phyloP scores from a whole-genome alignment of 306 rosid species.

The Dryas drummondii region DNA sequence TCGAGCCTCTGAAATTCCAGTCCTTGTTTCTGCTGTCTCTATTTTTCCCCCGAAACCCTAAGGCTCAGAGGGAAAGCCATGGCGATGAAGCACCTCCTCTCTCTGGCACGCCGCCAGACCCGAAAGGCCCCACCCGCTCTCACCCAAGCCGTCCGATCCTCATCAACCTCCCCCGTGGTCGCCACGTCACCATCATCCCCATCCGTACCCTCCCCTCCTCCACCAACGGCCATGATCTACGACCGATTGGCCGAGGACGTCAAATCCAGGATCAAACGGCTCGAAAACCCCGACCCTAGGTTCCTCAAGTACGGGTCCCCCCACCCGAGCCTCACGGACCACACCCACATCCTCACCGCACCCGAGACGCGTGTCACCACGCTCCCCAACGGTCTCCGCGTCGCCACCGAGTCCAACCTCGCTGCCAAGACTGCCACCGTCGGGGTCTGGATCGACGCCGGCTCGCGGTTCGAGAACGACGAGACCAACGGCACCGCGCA shows the following conservation, averaged over 20 bases:
- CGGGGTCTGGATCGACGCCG: slow-evolving; percentile 95
- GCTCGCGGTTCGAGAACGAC: slow-evolving; percentile 87
- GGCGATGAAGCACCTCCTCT: slow-evolving; percentile 71
- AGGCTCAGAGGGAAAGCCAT: slow-evolving; percentile 38
- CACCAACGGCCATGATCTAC: slow-evolving; percentile 83
- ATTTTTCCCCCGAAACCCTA: slow-evolving; percentile 46
- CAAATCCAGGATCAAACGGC: slow-evolving; percentile 60
- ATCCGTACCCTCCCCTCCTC: slow-evolving; percentile 56
- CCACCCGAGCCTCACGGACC: slow-evolving; percentile 57
- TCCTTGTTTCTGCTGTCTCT: neutral
- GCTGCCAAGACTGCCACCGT: slow-evolving; percentile 69
- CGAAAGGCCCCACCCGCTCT: slow-evolving; percentile 26
- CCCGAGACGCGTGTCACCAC: slow-evolving; percentile 88
- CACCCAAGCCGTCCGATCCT: slow-evolving; percentile 37
- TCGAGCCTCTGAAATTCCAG: neutral
- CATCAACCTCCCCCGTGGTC: slow-evolving; percentile 49
- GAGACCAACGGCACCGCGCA: slow-evolving; percentile 93
- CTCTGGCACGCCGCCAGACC: slow-evolving; percentile 60
- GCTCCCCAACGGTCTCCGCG: slow-evolving; percentile 81
- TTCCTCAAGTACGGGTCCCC: slow-evolving; percentile 93
- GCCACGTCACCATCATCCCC: slow-evolving; percentile 26
- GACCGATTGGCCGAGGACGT: slow-evolving; percentile 82
- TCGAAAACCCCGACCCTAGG: slow-evolving; percentile 81
- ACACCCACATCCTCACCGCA: slow-evolving; percentile 67
- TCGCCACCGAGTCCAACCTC: slow-evolving; percentile 82